Conservation (phyloP, 2,329 filamentous ascomycete species). For the Trichoderma sp. region DNA sequence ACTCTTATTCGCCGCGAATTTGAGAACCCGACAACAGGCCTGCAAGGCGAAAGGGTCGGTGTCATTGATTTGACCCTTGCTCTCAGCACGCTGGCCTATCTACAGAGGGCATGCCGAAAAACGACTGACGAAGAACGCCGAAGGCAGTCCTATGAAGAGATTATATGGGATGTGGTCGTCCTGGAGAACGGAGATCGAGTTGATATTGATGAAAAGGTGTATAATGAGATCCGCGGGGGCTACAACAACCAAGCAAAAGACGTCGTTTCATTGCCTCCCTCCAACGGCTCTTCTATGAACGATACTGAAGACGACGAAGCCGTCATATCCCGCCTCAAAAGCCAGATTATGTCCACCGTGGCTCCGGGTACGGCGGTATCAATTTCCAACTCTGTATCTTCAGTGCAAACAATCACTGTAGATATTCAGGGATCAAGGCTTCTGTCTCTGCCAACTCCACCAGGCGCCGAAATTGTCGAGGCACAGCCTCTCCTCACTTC, state of each 20-base stretch:
- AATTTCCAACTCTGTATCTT: constrained; percentile 62
- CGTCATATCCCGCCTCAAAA: constrained; percentile 50
- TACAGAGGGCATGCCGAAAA: constrained; percentile 61
- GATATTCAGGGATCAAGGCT: constrained; percentile 60
- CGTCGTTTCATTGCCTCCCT: not conserved
- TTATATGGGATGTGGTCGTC: constrained; percentile 70
- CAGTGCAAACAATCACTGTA: constrained; percentile 66
- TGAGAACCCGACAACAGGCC: constrained; percentile 63
- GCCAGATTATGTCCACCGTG: constrained; percentile 58
- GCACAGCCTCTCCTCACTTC: constrained; percentile 40
- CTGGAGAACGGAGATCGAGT: constrained; percentile 62
- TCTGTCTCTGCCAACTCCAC: constrained; percentile 57
- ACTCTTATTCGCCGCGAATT: constrained; percentile 67
- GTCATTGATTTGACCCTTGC: constrained; percentile 65
- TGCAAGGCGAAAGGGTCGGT: constrained; percentile 62
- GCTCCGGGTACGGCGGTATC: constrained; percentile 61
- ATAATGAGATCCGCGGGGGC: not conserved
- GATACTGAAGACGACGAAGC: constrained; percentile 47
- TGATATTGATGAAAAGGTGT: constrained; percentile 51
- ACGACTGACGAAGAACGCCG: constrained; percentile 55
- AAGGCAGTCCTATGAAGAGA: constrained; percentile 55
- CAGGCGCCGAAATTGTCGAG: constrained; percentile 63
- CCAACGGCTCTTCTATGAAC: not conserved
- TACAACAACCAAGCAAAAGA: not conserved
- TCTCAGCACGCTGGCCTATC: constrained; percentile 62